Conservation (phyloP, 257 asterid genomes). For the Solanum clarkiae region DNA sequence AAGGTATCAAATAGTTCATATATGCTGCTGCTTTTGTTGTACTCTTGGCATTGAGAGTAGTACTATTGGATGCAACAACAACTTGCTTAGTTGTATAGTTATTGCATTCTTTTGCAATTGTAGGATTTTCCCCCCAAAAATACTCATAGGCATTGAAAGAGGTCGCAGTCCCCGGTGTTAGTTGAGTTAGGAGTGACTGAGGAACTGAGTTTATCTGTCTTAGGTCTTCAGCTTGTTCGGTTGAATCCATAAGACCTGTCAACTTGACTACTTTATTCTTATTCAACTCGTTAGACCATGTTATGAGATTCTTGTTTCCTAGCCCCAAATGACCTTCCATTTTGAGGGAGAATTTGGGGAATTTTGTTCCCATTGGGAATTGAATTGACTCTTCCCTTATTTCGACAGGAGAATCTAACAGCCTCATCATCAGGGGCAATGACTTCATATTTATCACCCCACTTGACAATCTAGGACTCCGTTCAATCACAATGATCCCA, state of each 20-base stretch:
- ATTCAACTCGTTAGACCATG: not conserved
- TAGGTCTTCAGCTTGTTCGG: not conserved
- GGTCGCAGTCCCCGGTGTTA: not conserved
- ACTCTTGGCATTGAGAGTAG: not conserved
- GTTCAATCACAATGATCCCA: not conserved
- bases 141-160: not conserved
- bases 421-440: conserved; percentile 15
- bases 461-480: conserved; percentile 12
- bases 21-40: not conserved
- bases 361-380: not conserved
- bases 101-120: not conserved
- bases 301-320: not conserved
- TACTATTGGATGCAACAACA: not conserved
- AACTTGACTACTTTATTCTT: not conserved
- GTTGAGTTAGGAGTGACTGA: not conserved
- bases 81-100: not conserved
- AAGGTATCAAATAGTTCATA: not conserved
- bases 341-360: not conserved
- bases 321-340: not conserved
- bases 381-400: not conserved
- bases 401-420: not conserved
- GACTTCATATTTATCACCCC: conserved; percentile 26
- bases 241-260: not conserved
- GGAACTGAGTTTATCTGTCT: not conserved
- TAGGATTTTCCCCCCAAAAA: not conserved